Evolutionary conservation across 2,329 filamentous ascomycete genomes (phyloP).

Genomic region (Colletotrichum theobromicola): DNA sequence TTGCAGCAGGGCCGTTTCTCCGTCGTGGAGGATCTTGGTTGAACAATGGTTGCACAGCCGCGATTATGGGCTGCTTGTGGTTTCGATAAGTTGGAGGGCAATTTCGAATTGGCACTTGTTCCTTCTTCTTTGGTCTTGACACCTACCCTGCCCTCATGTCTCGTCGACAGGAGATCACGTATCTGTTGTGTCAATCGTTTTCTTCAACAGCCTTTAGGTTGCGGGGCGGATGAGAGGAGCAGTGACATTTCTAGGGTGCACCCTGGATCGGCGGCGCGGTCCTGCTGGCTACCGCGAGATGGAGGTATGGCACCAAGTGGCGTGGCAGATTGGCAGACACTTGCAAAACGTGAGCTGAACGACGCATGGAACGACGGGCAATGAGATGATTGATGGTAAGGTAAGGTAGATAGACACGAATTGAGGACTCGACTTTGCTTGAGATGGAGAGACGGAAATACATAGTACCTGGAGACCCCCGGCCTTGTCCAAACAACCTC

Average conservation of each 20-base stretch:
- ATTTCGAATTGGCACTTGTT: background rate
- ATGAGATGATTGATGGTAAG: no score
- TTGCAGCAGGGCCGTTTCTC: background rate
- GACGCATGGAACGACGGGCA: no score
- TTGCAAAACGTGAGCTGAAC: background rate
- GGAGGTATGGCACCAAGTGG: background rate
- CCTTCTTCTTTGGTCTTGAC: background rate
- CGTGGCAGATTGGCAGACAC: background rate
- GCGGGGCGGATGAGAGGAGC: background rate
- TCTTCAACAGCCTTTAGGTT: background rate
- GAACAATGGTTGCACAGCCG: background rate
- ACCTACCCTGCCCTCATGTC: background rate
- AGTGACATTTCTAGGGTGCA: background rate
- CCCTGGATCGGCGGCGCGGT: constrained; percentile 16
- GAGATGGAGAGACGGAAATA: background rate
- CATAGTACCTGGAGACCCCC: background rate
- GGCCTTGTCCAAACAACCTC: background rate
- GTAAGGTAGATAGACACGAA: no score
- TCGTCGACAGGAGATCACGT: background rate
- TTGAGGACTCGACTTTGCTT: no score
- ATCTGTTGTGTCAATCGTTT: background rate
- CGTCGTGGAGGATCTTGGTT: background rate
- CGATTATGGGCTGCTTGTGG: background rate
- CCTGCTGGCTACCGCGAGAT: background rate
- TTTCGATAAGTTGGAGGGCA: background rate